These are phyloP conservation scores for Xylariaceae sp. DNA, from an alignment of 2,329 filamentous ascomycete genomes.

Conservation along the genomic window DNA sequence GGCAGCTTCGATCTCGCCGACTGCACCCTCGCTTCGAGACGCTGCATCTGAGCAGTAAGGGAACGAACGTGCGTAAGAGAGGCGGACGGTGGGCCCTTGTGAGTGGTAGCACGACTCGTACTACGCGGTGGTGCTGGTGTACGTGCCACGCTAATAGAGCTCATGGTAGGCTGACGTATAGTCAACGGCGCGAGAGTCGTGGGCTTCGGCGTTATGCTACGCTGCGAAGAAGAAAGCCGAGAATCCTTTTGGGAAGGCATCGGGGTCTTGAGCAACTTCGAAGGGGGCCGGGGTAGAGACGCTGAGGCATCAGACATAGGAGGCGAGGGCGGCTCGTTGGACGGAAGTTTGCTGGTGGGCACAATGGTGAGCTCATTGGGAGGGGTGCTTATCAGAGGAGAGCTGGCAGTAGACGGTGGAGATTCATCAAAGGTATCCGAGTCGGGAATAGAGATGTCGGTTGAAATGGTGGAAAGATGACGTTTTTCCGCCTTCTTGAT, in stretches of 20 bases:
- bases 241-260: conserved; percentile 39
- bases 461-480: conserved; percentile 55
- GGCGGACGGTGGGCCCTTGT: conserved; percentile 52
- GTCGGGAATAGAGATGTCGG: conserved; percentile 57
- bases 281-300: conserved; percentile 48
- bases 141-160: conserved; percentile 45
- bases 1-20: conserved; percentile 88
- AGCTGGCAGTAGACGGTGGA: conserved; percentile 81
- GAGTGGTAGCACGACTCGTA: conserved; percentile 40
- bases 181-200: conserved; percentile 37
- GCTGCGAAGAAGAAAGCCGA: conserved; percentile 51
- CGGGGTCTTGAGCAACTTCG: conserved; percentile 39
- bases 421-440: conserved; percentile 72
- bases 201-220: conserved; percentile 50
- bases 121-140: conserved; percentile 45
- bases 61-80: conserved; percentile 91
- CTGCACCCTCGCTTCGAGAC: conserved; percentile 88
- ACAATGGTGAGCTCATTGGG: conserved; percentile 62
- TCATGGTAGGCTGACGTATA: conserved; percentile 36
- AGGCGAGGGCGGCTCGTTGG: conserved; percentile 83
- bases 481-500: conserved; percentile 64
- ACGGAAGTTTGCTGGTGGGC: conserved; percentile 50
- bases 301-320: conserved; percentile 83
- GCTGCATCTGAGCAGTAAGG: conserved; percentile 94
- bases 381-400: conserved; percentile 83